A percentile compares a stretch with the other conserved stretches of the same genome.
phyloP scores from a whole-genome alignment of 2,329 filamentous ascomycete species.

The Colletotrichum sp. region DNA sequence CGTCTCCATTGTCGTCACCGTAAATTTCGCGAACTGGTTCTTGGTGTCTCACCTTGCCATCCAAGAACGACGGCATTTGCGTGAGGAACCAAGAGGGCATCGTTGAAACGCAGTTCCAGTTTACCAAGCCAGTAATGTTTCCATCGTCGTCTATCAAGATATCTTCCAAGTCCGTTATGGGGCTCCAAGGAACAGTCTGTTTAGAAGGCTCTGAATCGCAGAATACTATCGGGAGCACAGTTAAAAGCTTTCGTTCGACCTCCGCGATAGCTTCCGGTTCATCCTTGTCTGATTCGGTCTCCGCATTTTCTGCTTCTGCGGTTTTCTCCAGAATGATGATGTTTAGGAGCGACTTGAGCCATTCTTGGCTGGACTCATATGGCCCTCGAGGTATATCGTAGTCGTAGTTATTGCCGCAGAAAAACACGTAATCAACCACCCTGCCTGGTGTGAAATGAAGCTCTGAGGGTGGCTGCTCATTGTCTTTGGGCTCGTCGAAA shows the following conservation, averaged over 20 bases:
- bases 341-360: slow-evolving; percentile 35
- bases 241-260: slow-evolving; percentile 29
- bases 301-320: slow-evolving; percentile 27
- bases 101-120: slow-evolving; percentile 48
- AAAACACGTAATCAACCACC: slow-evolving; percentile 37
- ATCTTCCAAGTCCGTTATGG: slow-evolving; percentile 39
- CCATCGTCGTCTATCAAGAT: slow-evolving; percentile 43
- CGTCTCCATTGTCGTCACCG: slow-evolving; percentile 24
- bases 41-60: slow-evolving; percentile 27
- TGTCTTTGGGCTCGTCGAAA: background rate
- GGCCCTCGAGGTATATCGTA: slow-evolving; percentile 40
- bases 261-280: slow-evolving; percentile 30
- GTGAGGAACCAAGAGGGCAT: slow-evolving; percentile 42
- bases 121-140: slow-evolving; percentile 39
- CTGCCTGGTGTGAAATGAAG: slow-evolving; percentile 16
- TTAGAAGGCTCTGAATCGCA: slow-evolving; percentile 21
- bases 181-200: slow-evolving; percentile 37
- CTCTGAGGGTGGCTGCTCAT: background rate
- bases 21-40: slow-evolving; percentile 35
- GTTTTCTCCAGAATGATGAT: slow-evolving; percentile 31
- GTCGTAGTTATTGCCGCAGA: slow-evolving; percentile 32
- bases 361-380: slow-evolving; percentile 41
- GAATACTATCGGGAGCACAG: slow-evolving; percentile 37
- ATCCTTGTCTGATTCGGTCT: slow-evolving; percentile 27
- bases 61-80: slow-evolving; percentile 37